A percentile compares a stretch with the other conserved stretches of the same genome.
Evolutionary conservation across 2,329 filamentous ascomycete species (phyloP).

Genomic region (Helminthosporium solani): DNA sequence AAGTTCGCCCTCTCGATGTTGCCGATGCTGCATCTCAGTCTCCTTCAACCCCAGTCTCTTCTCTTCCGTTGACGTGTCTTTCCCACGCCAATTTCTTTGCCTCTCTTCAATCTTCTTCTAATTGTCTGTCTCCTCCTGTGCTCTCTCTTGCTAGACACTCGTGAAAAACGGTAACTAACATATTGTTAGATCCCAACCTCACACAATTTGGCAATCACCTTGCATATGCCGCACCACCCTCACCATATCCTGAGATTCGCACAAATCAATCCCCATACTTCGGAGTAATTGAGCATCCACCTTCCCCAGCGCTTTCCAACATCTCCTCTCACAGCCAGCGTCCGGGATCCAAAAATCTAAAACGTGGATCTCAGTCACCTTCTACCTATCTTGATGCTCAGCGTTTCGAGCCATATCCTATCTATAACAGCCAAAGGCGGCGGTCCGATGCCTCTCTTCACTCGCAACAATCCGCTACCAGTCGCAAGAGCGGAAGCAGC

Average conservation of each 20-base stretch:
- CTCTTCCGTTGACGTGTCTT: constrained; percentile 21
- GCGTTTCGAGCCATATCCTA: constrained; percentile 56
- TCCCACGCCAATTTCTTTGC: constrained; percentile 21
- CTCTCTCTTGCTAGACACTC: constrained; percentile 18
- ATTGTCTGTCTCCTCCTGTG: constrained; percentile 23
- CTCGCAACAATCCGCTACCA: constrained; percentile 63
- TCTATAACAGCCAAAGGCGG: constrained; percentile 54
- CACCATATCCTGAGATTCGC: constrained; percentile 45
- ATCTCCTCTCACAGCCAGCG: constrained; percentile 49
- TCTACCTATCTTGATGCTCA: constrained; percentile 56
- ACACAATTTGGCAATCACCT: constrained; percentile 52
- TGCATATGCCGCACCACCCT: constrained; percentile 39
- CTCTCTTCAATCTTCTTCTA: constrained; percentile 42
- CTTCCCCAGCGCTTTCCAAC: constrained; percentile 65
- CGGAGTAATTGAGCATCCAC: constrained; percentile 49
- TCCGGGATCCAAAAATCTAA: constrained; percentile 43
- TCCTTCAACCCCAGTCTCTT: constrained; percentile 15
- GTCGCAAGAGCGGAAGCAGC: constrained; percentile 49
- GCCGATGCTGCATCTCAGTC: constrained; percentile 8
- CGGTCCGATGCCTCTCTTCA: constrained; percentile 71
- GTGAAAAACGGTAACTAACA: constrained; percentile 12
- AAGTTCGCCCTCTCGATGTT: constrained; percentile 21
- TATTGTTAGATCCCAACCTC: constrained; percentile 55
- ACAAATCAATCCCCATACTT: constrained; percentile 46
- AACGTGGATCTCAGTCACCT: constrained; percentile 64